These are phyloP conservation scores for Kodamaea neixiangensis DNA, from an alignment of 805 yeast genomes.

Conservation along the genomic window DNA sequence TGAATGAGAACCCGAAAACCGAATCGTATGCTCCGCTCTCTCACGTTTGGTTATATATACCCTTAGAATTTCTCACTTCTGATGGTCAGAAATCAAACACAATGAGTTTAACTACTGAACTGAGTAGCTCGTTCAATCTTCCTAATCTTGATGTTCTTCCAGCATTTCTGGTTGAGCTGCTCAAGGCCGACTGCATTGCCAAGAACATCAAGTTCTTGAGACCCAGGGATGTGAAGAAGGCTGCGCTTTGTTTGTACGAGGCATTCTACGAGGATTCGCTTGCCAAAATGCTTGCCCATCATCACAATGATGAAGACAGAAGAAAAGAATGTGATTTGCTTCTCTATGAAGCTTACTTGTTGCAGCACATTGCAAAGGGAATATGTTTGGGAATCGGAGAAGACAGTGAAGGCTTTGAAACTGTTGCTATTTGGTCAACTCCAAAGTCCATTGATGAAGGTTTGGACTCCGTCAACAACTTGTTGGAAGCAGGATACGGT, in stretches of 20 bases:
- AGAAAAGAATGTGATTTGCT: slow-evolving; percentile 33
- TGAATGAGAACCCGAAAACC: background rate
- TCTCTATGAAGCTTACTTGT: slow-evolving; percentile 52
- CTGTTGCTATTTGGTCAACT: slow-evolving; percentile 55
- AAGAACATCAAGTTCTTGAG: slow-evolving; percentile 13
- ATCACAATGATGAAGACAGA: slow-evolving; percentile 20
- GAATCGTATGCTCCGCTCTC: background rate
- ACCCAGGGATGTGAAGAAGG: slow-evolving; percentile 30
- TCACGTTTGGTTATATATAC: background rate
- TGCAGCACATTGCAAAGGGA: slow-evolving; percentile 53
- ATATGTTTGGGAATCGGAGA: slow-evolving; percentile 53
- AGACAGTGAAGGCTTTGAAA: slow-evolving; percentile 43
- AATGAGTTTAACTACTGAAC: slow-evolving; percentile 1
- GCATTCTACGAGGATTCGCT: slow-evolving; percentile 39
- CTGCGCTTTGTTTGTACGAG: slow-evolving; percentile 37
- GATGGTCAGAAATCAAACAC: background rate
- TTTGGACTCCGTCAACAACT: slow-evolving; percentile 46
- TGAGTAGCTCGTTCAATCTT: background rate
- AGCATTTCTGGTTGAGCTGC: background rate
- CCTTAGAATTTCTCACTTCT: background rate
- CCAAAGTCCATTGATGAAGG: slow-evolving; percentile 46
- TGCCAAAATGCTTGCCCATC: slow-evolving; percentile 31
- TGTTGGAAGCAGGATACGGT: slow-evolving; percentile 55
- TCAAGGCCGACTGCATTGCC: slow-evolving; percentile 10
- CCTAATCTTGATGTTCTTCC: slow-evolving; percentile 9